Base-by-base conservation (phyloP, 2,329 filamentous ascomycete species). In the Fusarium palustre region DNA sequence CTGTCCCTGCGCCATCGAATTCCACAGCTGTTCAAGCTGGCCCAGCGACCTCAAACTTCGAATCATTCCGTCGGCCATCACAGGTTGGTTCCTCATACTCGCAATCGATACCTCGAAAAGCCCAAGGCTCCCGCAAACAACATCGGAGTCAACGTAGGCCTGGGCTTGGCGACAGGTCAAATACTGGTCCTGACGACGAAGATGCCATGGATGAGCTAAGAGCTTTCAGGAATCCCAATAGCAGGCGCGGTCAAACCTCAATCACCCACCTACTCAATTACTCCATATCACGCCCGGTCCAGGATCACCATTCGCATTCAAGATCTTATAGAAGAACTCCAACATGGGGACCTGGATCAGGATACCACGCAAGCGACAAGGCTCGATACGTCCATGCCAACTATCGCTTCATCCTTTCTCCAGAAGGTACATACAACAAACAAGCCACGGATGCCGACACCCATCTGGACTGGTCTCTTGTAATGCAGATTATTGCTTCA, bases 191-290 rank as follows among this genome's bases (percentile, higher is more conserved):
- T 72, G 87, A 91, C 77, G 90, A 94, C 83, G 94, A 97, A 82
- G 94, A 97, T 87, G 89, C 88, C 74, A 90, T 97, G 87, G 93
- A 90, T 70, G 94, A 97, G 83, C 85, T 94, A 66, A 81, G 86
- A 69, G 86, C 86, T 22, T 79, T 88, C 60, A 82, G 85, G 60
- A 88, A 88, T 70, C 79, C 86, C 15, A 85, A 83, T n/a, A 87
- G 86, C 76, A 91, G 96, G 62, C 93, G 96, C 75, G 96, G 96
- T 55, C 95, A 97, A 80, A 97, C 94, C 55, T 97, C 93, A 75
- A 99, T 99, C 77, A 98, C 96, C 41, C 96, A 99, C 80, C 83
- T 99, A 59, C 92, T 99, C 86, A 95, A 95, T 82, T 97, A 97
- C 80, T 90, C 92, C 45, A 84, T 93, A 22, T 92, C 94, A 24